Evolutionary conservation across 176 grass and related monocot genomes (phyloP).

Genomic region (Eleusine coracana): DNA sequence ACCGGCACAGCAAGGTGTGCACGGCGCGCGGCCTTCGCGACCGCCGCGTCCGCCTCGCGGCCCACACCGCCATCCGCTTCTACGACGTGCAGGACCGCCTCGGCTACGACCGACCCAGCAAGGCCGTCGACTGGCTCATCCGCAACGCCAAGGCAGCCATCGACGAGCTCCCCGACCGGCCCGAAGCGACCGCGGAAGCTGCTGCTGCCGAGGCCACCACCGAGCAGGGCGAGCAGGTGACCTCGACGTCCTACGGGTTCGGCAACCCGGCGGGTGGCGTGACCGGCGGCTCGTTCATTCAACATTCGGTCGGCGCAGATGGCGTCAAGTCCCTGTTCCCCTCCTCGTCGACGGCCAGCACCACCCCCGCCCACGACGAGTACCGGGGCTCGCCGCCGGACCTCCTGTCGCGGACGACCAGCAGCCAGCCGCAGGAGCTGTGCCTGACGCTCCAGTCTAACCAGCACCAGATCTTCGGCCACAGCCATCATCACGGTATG

Average conservation of each 20-base stretch:
- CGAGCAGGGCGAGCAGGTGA: slow-evolving; percentile 45
- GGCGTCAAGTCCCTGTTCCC: slow-evolving; percentile 92
- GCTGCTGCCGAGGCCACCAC: slow-evolving; percentile 10
- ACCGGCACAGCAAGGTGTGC: slow-evolving; percentile 98
- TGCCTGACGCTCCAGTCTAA: slow-evolving; percentile 92
- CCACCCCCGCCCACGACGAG: slow-evolving; percentile 49
- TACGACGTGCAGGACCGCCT: slow-evolving; percentile 98
- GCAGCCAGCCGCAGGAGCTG: slow-evolving; percentile 73
- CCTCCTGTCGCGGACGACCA: slow-evolving; percentile 61
- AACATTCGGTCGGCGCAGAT: slow-evolving; percentile 60
- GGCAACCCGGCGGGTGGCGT: slow-evolving; percentile 36
- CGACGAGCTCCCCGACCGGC: slow-evolving; percentile 70
- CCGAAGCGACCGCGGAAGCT: slow-evolving; percentile 16
- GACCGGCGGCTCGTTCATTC: slow-evolving; percentile 58
- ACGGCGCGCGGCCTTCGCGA: slow-evolving; percentile 84
- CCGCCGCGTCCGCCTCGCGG: slow-evolving; percentile 88
- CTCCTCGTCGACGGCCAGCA: slow-evolving; percentile 53
- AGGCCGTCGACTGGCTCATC: slow-evolving; percentile 98
- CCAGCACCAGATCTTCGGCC: slow-evolving; percentile 73
- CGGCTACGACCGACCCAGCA: slow-evolving; percentile 96
- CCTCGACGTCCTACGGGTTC: slow-evolving; percentile 63
- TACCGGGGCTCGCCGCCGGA: slow-evolving; percentile 75
- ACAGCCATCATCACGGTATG: slow-evolving; percentile 56
- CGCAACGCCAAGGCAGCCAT: slow-evolving; percentile 83
- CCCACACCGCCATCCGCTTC: slow-evolving; percentile 96